Conservation (phyloP, 2,329 filamentous ascomycete genomes). For the Aspergillus sp. region DNA sequence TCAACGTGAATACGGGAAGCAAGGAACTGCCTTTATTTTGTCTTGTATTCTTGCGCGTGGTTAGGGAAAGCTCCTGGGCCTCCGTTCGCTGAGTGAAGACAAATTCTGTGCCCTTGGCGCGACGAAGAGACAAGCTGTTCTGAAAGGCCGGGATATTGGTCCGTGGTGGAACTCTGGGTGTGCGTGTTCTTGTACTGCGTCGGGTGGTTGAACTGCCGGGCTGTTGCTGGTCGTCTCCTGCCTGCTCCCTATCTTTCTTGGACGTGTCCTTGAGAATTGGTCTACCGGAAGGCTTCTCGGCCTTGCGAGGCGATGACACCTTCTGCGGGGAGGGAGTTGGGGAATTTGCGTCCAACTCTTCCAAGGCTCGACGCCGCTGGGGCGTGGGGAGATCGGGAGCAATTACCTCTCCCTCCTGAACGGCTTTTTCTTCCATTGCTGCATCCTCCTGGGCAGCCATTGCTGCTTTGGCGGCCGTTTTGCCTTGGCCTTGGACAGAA, state of each 20-base stretch:
- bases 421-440: slow-evolving; percentile 8
- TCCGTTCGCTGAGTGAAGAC: slow-evolving; percentile 36
- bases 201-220: slow-evolving; percentile 23
- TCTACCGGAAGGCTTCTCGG: slow-evolving; percentile 9
- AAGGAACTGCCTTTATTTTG: slow-evolving; percentile 34
- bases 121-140: slow-evolving; percentile 35
- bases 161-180: slow-evolving; percentile 17
- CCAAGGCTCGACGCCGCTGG: slow-evolving; percentile 27
- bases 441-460: slow-evolving; percentile 10
- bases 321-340: slow-evolving; percentile 32
- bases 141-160: slow-evolving; percentile 21
- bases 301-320: slow-evolving; percentile 22
- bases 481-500: slow-evolving; percentile 34
- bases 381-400: slow-evolving; percentile 19
- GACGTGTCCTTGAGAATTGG: slow-evolving; percentile 11
- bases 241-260: slow-evolving; percentile 3
- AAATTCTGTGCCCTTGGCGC: slow-evolving; percentile 39
- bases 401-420: slow-evolving; percentile 2
- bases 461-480: slow-evolving; percentile 31
- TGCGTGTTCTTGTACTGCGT: slow-evolving; percentile 28
- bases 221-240: slow-evolving; percentile 9
- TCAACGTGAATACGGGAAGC: slow-evolving; percentile 24
- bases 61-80: slow-evolving; percentile 33
- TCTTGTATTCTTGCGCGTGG: slow-evolving; percentile 37
- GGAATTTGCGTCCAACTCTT: slow-evolving; percentile 32